These are phyloP conservation scores for Styphnolobium japonicum DNA, from an alignment of 306 rosid genomes.

Conservation along the genomic window DNA sequence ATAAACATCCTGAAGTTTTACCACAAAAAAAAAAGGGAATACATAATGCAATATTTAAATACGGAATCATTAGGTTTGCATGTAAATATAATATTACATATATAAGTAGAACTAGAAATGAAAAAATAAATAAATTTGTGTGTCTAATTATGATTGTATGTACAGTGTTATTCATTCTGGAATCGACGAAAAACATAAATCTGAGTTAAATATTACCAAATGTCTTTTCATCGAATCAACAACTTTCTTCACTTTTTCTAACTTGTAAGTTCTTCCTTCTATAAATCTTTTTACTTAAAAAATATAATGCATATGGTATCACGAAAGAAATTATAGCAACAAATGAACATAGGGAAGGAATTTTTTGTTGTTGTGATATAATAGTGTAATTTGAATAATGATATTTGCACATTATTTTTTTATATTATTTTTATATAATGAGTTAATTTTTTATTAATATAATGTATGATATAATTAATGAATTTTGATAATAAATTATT, in stretches of 20 bases:
- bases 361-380: not conserved
- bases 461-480: too few species aligned
- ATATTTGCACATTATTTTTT: too few species aligned
- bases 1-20: too few species aligned
- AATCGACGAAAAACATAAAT: not conserved
- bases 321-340: not conserved
- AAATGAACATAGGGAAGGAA: not conserved
- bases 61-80: not conserved
- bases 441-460: too few species aligned
- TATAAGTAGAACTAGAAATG: not conserved
- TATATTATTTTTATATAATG: too few species aligned
- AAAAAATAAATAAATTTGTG: not conserved
- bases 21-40: too few species aligned
- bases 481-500: too few species aligned
- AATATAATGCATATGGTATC: not conserved
- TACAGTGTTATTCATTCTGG: not conserved
- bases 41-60: not conserved
- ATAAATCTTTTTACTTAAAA: not conserved
- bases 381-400: not conserved
- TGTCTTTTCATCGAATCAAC: slow-evolving; percentile 25
- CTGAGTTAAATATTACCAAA: not conserved
- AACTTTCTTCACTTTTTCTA: slow-evolving; percentile 13
- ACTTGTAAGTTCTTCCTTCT: not conserved
- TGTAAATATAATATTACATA: slow-evolving; percentile 12
- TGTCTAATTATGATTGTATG: not conserved